Base-by-base conservation (phyloP, 2,329 filamentous ascomycete genomes). In the Neurospora sp. region DNA sequence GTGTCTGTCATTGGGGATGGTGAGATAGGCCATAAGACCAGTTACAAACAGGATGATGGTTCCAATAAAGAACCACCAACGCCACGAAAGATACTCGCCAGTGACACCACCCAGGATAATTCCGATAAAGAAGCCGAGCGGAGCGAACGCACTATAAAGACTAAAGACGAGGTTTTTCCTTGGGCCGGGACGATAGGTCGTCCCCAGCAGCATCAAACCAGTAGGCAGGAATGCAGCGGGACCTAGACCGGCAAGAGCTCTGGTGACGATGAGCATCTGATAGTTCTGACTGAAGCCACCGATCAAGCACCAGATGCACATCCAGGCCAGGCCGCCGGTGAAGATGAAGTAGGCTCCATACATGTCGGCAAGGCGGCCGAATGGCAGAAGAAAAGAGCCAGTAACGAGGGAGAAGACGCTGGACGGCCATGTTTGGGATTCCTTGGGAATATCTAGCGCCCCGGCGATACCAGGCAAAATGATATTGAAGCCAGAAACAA, bases 401-500 rank as follows among this genome's bases (percentile, higher is more conserved):
- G 84, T 82, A 0, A 84, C 81, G 72, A 90, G 74, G 5, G 89
- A 88, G 43, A 88, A 86, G 65, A 88, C 84, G 74, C 80, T 89
- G 78, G 80, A 88, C 75, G 80, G 91, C 91, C 87, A 92, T 80
- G 81, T 92, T 79, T 77, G 85, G 74, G 76, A 88, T 57, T 76
- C 84, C 76, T 79, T 83, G 0, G 91, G 87, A 52, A 96, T 93
- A 46, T 87, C 69, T 4, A 96, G 83, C 1, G 87, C 84, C 11
- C 79, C 76, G 11, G 87, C 82, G 3, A 96, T 78, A 0, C 87
- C 87, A 0, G 92, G 92, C 0, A 94, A 79, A 36, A 95, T 86
- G 74, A 91, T 90, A 71, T 86, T 86, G 78, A 94, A 96, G 39
- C 92, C 92, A 66, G 89, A 91, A 67, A 95, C 86, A 76, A 90